Evolutionary conservation across 2,329 filamentous ascomycete species (phyloP), one percentile per base, ranked within the genome.

Genomic region (Pseudopyricularia cyperi): DNA sequence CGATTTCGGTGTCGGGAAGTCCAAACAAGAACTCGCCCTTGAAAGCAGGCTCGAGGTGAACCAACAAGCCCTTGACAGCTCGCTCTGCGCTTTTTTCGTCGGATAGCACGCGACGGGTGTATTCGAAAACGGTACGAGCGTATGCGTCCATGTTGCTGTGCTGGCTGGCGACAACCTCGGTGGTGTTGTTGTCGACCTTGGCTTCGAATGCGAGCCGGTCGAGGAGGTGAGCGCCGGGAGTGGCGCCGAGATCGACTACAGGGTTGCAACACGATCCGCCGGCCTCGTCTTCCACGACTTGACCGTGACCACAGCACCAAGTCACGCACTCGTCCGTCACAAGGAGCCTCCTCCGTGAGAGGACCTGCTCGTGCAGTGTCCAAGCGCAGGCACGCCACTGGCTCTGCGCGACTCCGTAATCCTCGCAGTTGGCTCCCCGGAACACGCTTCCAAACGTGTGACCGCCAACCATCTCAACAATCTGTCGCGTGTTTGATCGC

Each of bases 1-100:
- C 65, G 30, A 67, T 65, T 46, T 67, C 62, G 2, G 63, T 65
- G 17, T 50, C 60, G 2, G 64, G 65, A 0, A 68, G 57, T 7
- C 64, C 64, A 32, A 59, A 62, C 8, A 62, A 48, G 26, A 65
- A 59, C 4, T 59, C 57, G 2, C 60, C 60, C 7, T 49, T 19
- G 56, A 67, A 56, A 4, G 42, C 50, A 1, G 53, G 49, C 6
- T 57, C 53, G 14, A 66, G 56, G 17, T 62, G 53, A 14, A 61
- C 62, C 2, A 55, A 54, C 19, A 68, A 57, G 7, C 65, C 65
- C 12, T 55, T 60, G 55, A 68, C 67, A 0, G 65, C 66, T 4
- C 63, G 59, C 7, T 67, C 55, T 24, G 66, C 61, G 49, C 67
- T 65, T 3, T 55, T 51, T 1, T 53, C 33, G 7, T 60, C 53